A percentile compares a stretch with the other conserved stretches of the same genome.
Conservation (phyloP, 2,329 filamentous ascomycete genomes). For the Cladosporium sp. region DNA sequence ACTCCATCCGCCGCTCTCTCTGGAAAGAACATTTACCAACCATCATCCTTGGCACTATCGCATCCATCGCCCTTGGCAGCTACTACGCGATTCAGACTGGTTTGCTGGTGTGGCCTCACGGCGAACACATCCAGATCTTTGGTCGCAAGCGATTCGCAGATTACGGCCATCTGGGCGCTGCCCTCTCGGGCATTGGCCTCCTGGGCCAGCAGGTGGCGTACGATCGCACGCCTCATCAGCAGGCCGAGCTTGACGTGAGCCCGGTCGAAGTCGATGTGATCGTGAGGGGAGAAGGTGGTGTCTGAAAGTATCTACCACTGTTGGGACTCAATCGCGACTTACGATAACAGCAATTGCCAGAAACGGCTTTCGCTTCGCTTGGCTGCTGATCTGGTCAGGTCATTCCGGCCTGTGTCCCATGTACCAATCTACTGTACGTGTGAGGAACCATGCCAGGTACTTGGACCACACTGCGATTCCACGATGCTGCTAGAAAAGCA, state of each 20-base stretch:
- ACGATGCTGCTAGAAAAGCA: no score
- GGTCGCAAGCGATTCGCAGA: conserved; percentile 36
- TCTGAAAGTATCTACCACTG: not conserved
- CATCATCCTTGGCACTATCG: conserved; percentile 23
- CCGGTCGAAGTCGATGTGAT: conserved; percentile 8
- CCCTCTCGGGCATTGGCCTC: conserved; percentile 33
- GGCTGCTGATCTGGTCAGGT: not conserved
- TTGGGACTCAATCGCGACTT: no score
- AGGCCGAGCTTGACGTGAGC: conserved; percentile 1
- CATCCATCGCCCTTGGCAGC: conserved; percentile 24
- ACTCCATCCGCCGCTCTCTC: conserved; percentile 6
- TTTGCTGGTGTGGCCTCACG: conserved; percentile 34
- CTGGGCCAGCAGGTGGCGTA: conserved; percentile 23
- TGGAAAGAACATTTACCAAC: conserved; percentile 26
- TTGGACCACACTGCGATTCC: no score
- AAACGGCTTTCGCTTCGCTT: not conserved
- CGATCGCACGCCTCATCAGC: not conserved
- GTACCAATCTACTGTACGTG: no score
- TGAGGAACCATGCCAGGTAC: no score
- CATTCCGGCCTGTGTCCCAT: no score
- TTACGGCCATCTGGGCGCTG: conserved; percentile 37
- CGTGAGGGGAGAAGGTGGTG: conserved; percentile 10
- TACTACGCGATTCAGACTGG: conserved; percentile 29
- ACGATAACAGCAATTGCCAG: not conserved
- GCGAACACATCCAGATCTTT: conserved; percentile 36